A percentile compares a stretch with the other conserved stretches of the same genome.
Evolutionary conservation across 2,329 filamentous ascomycete genomes (phyloP).

Genomic region (Mycosphaerella arachidis): DNA sequence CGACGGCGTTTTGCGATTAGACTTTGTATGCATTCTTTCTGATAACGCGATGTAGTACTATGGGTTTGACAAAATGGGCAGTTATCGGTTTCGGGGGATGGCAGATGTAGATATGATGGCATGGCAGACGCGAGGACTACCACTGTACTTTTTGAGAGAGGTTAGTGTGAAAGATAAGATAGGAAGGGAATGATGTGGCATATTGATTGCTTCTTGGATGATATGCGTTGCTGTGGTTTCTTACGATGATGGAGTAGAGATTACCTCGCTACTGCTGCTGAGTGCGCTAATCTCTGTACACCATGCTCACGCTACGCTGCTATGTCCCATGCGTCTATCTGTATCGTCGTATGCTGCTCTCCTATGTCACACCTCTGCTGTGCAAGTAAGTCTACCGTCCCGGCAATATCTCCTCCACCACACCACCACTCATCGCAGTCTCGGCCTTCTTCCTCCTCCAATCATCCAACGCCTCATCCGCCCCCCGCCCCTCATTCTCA

Average conservation of each 20-base stretch:
- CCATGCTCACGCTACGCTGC: too few species aligned
- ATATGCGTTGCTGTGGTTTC: too few species aligned
- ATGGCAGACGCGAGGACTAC: neutral
- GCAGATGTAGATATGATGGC: constrained; percentile 8
- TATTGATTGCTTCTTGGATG: neutral
- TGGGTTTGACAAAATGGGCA: constrained; percentile 3
- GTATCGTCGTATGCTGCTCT: neutral
- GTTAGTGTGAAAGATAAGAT: neutral
- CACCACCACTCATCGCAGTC: neutral
- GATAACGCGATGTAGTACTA: constrained; percentile 5
- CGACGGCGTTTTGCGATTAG: neutral
- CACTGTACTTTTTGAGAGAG: constrained; percentile 5
- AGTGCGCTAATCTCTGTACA: too few species aligned
- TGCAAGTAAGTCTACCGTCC: neutral
- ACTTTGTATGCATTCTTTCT: neutral
- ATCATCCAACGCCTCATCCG: constrained; percentile 57
- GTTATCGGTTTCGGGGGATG: neutral
- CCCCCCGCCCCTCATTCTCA: constrained; percentile 54
- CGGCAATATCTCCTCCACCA: neutral
- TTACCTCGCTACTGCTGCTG: too few species aligned
- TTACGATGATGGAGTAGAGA: too few species aligned
- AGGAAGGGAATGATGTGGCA: neutral
- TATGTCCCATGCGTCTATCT: neutral
- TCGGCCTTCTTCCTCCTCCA: constrained; percentile 49
- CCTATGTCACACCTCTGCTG: neutral